Percentiles rank a stretch among this genome's conserved stretches.
Evolutionary conservation across 768 basidiomycete species (phyloP).

Genomic region (Kwoniella europaea): DNA sequence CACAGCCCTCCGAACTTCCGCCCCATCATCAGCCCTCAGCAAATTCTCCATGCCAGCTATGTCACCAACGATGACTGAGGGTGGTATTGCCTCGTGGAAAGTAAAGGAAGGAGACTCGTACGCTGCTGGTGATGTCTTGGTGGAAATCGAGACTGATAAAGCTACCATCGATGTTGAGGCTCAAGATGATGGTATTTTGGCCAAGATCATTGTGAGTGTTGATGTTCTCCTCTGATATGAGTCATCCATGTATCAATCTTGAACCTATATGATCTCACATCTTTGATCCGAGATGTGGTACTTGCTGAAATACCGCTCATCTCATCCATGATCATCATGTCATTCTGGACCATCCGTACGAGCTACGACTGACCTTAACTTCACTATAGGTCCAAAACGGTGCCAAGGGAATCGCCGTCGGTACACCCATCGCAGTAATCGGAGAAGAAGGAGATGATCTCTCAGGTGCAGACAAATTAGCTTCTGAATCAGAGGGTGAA

Average conservation of each 20-base stretch:
- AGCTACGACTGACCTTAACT: not conserved
- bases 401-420: slow-evolving; percentile 83
- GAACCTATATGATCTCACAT: not conserved
- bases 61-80: slow-evolving; percentile 99
- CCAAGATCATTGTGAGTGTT: slow-evolving; percentile 86
- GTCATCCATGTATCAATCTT: too few relatives aligned
- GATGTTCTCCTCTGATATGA: not conserved
- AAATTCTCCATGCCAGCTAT: slow-evolving; percentile 97
- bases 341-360: not conserved
- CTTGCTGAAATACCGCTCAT: too few relatives aligned
- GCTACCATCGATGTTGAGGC: slow-evolving; percentile 99
- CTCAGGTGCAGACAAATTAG: slow-evolving; percentile 76
- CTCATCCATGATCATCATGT: not conserved
- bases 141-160: slow-evolving; percentile 99
- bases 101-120: slow-evolving; percentile 93
- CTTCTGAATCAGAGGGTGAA: slow-evolving; percentile 63
- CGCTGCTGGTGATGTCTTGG: slow-evolving; percentile 84
- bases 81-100: slow-evolving; percentile 97
- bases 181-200: slow-evolving; percentile 94
- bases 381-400: slow-evolving; percentile 73
- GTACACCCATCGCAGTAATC: slow-evolving; percentile 84
- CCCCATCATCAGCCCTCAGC: slow-evolving; percentile 75
- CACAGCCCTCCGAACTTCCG: slow-evolving; percentile 80
- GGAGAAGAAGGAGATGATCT: slow-evolving; percentile 96
- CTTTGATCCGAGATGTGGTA: not conserved